Conservation (phyloP, 805 yeast species). For the Pichia heedii region DNA sequence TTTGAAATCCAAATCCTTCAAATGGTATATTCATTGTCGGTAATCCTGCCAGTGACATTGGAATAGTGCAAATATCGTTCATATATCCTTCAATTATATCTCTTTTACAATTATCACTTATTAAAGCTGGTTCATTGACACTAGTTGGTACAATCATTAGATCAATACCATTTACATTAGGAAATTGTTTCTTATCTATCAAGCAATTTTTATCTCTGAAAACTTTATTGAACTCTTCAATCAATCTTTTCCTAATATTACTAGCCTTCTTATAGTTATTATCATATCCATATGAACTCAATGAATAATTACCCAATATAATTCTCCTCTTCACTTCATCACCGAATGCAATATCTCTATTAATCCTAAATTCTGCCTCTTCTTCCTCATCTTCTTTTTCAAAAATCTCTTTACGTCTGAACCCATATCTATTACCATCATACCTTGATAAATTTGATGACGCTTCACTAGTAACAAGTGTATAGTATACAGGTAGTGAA, state of each 20-base stretch:
- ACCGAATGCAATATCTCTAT: constrained; percentile 66
- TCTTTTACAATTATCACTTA: constrained; percentile 12
- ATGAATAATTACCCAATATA: constrained; percentile 75
- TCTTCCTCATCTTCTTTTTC: constrained; percentile 17
- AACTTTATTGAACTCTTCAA: constrained; percentile 54
- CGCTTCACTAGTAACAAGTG: constrained; percentile 88
- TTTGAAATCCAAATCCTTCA: constrained; percentile 57
- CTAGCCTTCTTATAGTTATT: constrained; percentile 77
- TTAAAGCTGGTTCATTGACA: constrained; percentile 31
- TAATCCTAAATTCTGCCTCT: constrained; percentile 36
- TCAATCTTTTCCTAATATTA: constrained; percentile 48
- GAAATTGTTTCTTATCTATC: constrained; percentile 6
- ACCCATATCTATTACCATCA: constrained; percentile 87
- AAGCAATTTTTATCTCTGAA: constrained; percentile 46
- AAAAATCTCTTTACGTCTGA: constrained; percentile 32
- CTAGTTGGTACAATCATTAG: constrained; percentile 70
- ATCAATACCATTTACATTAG: constrained; percentile 43
- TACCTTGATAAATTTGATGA: constrained; percentile 83
- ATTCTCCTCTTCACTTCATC: constrained; percentile 77
- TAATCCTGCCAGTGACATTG: constrained; percentile 84
- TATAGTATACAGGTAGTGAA: constrained; percentile 75
- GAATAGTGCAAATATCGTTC: constrained; percentile 81
- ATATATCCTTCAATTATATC: constrained; percentile 52
- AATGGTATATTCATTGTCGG: constrained; percentile 80
- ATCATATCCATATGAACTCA: constrained; percentile 63